Conservation (phyloP, 495 filamentous ascomycete species). For the Sabuloglossum arenarium region DNA sequence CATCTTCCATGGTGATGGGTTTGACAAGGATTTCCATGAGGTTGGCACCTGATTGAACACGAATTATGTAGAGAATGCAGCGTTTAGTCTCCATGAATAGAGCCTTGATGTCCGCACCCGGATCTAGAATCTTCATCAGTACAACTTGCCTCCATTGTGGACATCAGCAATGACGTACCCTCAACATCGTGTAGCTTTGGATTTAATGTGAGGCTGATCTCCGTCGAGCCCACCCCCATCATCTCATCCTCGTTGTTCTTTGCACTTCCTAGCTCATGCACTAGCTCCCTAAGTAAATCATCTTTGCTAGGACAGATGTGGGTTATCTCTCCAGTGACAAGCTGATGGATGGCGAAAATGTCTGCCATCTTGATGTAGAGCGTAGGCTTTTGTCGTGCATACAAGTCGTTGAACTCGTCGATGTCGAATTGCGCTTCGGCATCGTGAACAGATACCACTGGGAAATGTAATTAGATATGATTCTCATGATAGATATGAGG, state of each 20-base stretch:
- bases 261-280: conserved; percentile 82
- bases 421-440: conserved; percentile 89
- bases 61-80: conserved; percentile 93
- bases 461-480: conserved; percentile 12
- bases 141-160: not conserved
- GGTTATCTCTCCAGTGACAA: conserved; percentile 60
- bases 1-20: conserved; percentile 68
- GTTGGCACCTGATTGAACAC: conserved; percentile 79
- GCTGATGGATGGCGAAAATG: conserved; percentile 86
- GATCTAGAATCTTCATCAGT: conserved; percentile 29
- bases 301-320: conserved; percentile 57
- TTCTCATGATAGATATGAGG: not conserved
- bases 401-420: conserved; percentile 95
- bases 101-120: conserved; percentile 74
- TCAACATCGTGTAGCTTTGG: conserved; percentile 80
- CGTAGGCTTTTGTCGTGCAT: conserved; percentile 85
- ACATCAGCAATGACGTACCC: conserved; percentile 21
- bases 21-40: conserved; percentile 91
- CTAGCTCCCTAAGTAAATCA: conserved; percentile 75
- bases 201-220: conserved; percentile 81
- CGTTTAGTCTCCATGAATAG: conserved; percentile 97
- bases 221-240: conserved; percentile 63
- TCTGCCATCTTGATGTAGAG: conserved; percentile 97
- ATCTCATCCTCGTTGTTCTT: conserved; percentile 91
- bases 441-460: conserved; percentile 63